phyloP scores from a whole-genome alignment of 495 filamentous ascomycete species.

The Penicillium fimorum region DNA sequence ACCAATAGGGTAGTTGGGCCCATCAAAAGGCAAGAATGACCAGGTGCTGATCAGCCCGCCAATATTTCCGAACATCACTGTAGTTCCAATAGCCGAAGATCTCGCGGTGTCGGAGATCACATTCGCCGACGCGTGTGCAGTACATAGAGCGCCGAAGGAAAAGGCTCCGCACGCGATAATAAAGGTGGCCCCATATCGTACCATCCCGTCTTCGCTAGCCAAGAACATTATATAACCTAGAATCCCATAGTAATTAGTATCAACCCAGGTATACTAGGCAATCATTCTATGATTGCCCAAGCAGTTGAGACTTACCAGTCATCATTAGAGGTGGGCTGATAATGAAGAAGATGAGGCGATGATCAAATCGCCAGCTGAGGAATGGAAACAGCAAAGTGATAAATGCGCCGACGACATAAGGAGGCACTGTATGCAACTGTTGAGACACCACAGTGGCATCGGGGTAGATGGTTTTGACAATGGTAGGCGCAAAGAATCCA shows the following conservation, averaged over 20 bases:
- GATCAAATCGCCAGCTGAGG: constrained; percentile 59
- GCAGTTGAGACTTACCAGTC: constrained; percentile 31
- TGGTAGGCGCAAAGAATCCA: constrained; percentile 73
- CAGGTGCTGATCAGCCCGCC: constrained; percentile 71
- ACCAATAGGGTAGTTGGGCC: constrained; percentile 67
- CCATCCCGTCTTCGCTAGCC: constrained; percentile 47
- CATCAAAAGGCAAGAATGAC: constrained; percentile 64
- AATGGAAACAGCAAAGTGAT: constrained; percentile 62
- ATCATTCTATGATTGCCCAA: not conserved
- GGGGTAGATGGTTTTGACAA: constrained; percentile 63
- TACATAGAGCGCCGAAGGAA: constrained; percentile 59
- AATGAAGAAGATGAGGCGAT: constrained; percentile 48
- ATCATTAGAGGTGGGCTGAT: constrained; percentile 55
- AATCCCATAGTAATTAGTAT: not conserved
- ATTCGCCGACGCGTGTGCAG: constrained; percentile 66
- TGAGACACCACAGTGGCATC: constrained; percentile 52
- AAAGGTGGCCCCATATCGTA: constrained; percentile 71
- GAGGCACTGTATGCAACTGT: constrained; percentile 69
- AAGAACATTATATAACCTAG: constrained; percentile 69
- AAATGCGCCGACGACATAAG: constrained; percentile 66
- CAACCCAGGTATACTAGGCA: not conserved
- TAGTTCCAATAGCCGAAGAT: constrained; percentile 61
- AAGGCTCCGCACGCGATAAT: constrained; percentile 60
- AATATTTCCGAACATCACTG: constrained; percentile 71
- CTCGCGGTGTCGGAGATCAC: constrained; percentile 69